Percentiles rank a stretch among this genome's conserved stretches.
Conservation (phyloP, 805 yeast genomes). For the Brettanomyces bruxellensis region DNA sequence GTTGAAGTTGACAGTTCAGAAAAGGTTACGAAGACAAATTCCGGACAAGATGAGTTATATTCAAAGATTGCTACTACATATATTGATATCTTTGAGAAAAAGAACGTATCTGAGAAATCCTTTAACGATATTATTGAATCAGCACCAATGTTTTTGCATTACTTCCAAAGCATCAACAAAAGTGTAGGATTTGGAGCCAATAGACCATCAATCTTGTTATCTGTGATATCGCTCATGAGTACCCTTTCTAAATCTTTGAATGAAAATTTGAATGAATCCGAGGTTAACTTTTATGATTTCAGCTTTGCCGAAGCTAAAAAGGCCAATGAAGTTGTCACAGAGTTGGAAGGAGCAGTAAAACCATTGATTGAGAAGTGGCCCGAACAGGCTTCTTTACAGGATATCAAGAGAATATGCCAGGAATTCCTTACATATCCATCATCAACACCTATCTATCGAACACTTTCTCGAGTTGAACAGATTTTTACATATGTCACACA, state of each 20-base stretch:
- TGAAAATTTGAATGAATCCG: slow-evolving; percentile 11
- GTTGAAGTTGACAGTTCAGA: slow-evolving; percentile 26
- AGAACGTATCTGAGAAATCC: neutral
- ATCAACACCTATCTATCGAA: slow-evolving; percentile 64
- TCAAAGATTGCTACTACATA: slow-evolving; percentile 41
- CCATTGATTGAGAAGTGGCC: slow-evolving; percentile 70
- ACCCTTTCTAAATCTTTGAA: slow-evolving; percentile 24
- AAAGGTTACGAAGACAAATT: slow-evolving; percentile 9
- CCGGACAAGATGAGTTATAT: slow-evolving; percentile 38
- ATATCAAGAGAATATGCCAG: slow-evolving; percentile 48
- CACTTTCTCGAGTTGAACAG: slow-evolving; percentile 78
- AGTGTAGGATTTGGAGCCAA: slow-evolving; percentile 15
- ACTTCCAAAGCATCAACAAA: slow-evolving; percentile 17
- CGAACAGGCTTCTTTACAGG: slow-evolving; percentile 83
- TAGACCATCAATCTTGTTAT: slow-evolving; percentile 24
- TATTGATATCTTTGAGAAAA: slow-evolving; percentile 29
- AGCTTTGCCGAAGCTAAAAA: slow-evolving; percentile 49
- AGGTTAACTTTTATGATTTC: slow-evolving; percentile 49
- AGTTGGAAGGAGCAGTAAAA: slow-evolving; percentile 34
- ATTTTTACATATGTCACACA: slow-evolving; percentile 74
- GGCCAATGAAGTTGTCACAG: slow-evolving; percentile 43
- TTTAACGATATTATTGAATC: slow-evolving; percentile 27
- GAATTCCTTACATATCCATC: slow-evolving; percentile 61
- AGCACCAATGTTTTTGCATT: slow-evolving; percentile 30
- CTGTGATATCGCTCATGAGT: slow-evolving; percentile 27